A percentile compares a stretch with the other conserved stretches of the same genome.
Conservation (phyloP, 345 rosid species). For the Viola odorata region DNA sequence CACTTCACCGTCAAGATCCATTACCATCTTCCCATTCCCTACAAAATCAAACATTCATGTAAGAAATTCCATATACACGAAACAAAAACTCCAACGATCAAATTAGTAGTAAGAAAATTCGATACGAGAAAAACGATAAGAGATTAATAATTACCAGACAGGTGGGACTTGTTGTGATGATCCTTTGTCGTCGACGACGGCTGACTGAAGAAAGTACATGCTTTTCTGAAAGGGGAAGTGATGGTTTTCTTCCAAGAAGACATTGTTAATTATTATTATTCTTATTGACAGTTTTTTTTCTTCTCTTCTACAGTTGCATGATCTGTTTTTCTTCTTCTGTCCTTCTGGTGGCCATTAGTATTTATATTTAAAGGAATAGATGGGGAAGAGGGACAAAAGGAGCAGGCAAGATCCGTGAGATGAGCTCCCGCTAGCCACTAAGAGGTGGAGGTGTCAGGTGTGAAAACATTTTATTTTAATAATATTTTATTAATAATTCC, state of each 20-base stretch:
- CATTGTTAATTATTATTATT: conserved; percentile 22
- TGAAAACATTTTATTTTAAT: no score
- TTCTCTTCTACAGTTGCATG: background rate
- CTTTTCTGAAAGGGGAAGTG: conserved; percentile 69
- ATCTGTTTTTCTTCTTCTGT: background rate
- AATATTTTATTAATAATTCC: no score
- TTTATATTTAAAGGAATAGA: background rate
- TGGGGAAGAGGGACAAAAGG: conserved; percentile 10
- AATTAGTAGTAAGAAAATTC: no score
- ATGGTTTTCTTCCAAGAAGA: conserved; percentile 81
- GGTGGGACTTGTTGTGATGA: conserved; percentile 37
- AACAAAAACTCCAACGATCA: background rate
- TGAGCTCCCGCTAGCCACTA: conserved; percentile 22
- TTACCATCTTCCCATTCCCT: conserved; percentile 48
- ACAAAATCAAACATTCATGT: conserved; percentile 13
- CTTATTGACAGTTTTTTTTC: background rate
- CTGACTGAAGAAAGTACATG: conserved; percentile 74
- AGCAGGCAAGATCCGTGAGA: conserved; percentile 75
- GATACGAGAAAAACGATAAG: no score
- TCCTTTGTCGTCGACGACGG: conserved; percentile 31
- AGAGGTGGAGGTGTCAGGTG: no score
- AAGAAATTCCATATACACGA: background rate
- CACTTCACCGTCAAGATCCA: conserved; percentile 80
- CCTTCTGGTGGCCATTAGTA: background rate
- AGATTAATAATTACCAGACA: background rate